Evolutionary conservation across 2,329 filamentous ascomycete species (phyloP).

Genomic region (Aaosphaeria pasadenensis): DNA sequence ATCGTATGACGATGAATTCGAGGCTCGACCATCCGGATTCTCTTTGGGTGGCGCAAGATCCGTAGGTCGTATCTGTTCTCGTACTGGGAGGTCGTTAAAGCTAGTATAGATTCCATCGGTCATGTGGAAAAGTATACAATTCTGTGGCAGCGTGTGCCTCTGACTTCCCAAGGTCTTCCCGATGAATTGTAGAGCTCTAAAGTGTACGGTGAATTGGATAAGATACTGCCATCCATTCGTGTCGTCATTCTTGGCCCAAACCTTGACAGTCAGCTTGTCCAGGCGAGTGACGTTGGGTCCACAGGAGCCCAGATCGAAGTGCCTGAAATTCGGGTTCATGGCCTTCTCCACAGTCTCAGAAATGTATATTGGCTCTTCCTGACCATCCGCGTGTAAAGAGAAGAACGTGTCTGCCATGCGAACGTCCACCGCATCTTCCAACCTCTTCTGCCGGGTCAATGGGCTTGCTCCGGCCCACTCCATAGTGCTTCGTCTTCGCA

Average conservation of each 20-base stretch:
- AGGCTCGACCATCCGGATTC: slow-evolving; percentile 46
- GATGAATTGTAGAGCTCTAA: slow-evolving; percentile 75
- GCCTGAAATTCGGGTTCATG: slow-evolving; percentile 88
- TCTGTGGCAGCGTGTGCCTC: slow-evolving; percentile 71
- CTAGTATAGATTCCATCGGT: slow-evolving; percentile 82
- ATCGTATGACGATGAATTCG: slow-evolving; percentile 79
- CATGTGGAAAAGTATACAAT: slow-evolving; percentile 82
- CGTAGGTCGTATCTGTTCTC: slow-evolving; percentile 29
- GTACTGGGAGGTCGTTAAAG: slow-evolving; percentile 61
- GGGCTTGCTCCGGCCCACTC: slow-evolving; percentile 62
- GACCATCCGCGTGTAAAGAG: slow-evolving; percentile 67
- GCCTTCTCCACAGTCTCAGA: slow-evolving; percentile 76
- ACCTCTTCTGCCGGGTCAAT: slow-evolving; percentile 64
- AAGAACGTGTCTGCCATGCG: slow-evolving; percentile 87
- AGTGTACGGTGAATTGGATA: slow-evolving; percentile 68
- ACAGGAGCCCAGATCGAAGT: slow-evolving; percentile 70
- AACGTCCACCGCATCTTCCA: slow-evolving; percentile 69
- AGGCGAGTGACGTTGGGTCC: slow-evolving; percentile 64
- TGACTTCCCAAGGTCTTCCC: slow-evolving; percentile 61
- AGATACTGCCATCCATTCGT: slow-evolving; percentile 60
- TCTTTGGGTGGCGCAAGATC: slow-evolving; percentile 32
- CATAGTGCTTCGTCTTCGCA: slow-evolving; percentile 58
- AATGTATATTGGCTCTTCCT: slow-evolving; percentile 76
- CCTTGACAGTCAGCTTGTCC: slow-evolving; percentile 62
- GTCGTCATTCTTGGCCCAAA: slow-evolving; percentile 67